Evolutionary conservation across 2,329 filamentous ascomycete genomes (phyloP), one percentile per base, ranked within the genome.

Genomic region (Aspergillus cejpii): DNA sequence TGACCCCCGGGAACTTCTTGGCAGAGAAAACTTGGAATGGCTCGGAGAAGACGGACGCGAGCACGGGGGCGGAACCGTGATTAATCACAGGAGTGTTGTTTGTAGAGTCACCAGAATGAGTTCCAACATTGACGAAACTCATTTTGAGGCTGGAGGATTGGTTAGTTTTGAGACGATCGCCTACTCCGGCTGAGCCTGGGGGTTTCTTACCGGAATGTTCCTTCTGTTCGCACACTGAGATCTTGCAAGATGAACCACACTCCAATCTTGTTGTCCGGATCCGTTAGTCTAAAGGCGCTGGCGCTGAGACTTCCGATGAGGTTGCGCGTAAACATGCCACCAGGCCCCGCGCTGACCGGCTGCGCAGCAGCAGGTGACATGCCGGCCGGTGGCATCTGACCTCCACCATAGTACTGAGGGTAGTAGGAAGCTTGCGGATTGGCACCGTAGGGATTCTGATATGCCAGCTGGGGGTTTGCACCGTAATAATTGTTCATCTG

Each of bases 191-290:
- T n/a, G n/a, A n/a, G n/a, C n/a, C n/a, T n/a, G 8, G 24, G n/a
- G 7, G 6, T 23, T 11, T 26, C 54, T 45, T 76, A 94, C 87
- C 91, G 79, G 67, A 97, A 98, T 48, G 75, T 79, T 8, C 92
- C 92, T 66, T 97, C 92, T 0, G 89, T 95, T 37, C 92, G 80
- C 24, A 98, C 91, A 58, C 89, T 95, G 34, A 98, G 74, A 69
- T 98, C 92, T 65, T 96, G 91, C 42, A 97, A 74, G 37, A 98
- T 86, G 59, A 98, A 98, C 91, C 91, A 98, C 52, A 95, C 89
- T 1, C 91, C 91, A 40, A 87, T 81, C 63, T 87, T 86, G 53
- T 87, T 84, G 12, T 85, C 74, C 0, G 82, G 79, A 55, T 97
- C 90, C 2, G 80, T 83, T 42, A 97, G 76, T 24, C 84, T 81